These are phyloP conservation scores for Erodium trifolium DNA, from an alignment of 441 rosid genomes.

Conservation along the genomic window DNA sequence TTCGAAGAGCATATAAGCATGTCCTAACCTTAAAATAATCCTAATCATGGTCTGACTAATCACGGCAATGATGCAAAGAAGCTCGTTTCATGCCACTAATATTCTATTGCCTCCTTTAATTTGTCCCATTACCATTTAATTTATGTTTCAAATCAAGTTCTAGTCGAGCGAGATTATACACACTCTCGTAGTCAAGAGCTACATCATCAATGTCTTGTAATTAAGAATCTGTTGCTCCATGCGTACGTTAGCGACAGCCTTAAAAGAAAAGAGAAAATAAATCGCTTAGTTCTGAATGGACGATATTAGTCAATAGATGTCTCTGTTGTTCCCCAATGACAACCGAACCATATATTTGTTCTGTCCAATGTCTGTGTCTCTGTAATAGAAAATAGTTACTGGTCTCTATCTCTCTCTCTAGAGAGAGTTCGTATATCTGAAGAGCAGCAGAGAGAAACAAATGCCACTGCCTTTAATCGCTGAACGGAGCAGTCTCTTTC, in stretches of 20 bases:
- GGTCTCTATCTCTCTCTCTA: neutral
- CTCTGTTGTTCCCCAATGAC: neutral
- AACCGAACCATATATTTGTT: neutral
- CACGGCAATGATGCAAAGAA: neutral
- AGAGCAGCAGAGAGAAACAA: slow-evolving; percentile 22
- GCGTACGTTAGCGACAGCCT: slow-evolving; percentile 1
- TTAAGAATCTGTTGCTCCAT: neutral
- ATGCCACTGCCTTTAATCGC: slow-evolving; percentile 20
- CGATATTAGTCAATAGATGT: neutral
- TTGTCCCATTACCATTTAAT: no score
- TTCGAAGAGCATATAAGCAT: neutral
- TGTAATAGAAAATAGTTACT: neutral
- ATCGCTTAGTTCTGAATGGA: no score
- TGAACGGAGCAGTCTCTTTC: slow-evolving; percentile 38
- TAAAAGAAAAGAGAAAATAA: neutral
- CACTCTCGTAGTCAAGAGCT: no score
- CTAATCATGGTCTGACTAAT: slow-evolving; percentile 1
- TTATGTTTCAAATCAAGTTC: no score
- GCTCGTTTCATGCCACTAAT: neutral
- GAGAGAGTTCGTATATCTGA: slow-evolving; percentile 8
- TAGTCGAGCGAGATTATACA: no score
- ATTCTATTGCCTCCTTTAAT: no score
- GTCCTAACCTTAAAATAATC: slow-evolving; percentile 4
- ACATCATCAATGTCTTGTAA: neutral
- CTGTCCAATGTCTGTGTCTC: neutral